Evolutionary conservation across 1,284 basidiomycete species (phyloP), one percentile per base, ranked within the genome.

Genomic region (Rhodotorula glutinis): DNA sequence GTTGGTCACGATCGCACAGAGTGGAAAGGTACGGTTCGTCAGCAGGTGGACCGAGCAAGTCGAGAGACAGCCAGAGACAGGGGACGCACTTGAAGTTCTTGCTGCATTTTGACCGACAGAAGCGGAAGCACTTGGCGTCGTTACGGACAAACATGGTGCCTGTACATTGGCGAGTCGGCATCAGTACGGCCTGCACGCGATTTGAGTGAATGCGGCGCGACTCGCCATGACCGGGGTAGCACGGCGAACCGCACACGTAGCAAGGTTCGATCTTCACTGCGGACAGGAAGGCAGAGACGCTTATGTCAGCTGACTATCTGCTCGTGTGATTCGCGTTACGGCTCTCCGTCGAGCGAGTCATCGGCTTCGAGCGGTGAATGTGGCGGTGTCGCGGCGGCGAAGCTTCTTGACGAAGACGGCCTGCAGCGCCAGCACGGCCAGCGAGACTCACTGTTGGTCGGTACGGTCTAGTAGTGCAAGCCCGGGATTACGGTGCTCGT

Each of bases 61-160:
- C n/a, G n/a, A n/a, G 30, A 21, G 11, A 16, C 9, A 9, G 7
- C 1, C 3, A 8, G 43, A 38, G 38, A 33, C 33, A 5, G 41
- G 41, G 16, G 57, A 73, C 83, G 74, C 74, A 91, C 90, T 97
- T 97, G 86, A 97, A 97, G 81, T 96, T 97, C 81, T 97, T 97
- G 80, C 95, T 91, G 79, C 76, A 98, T 89, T 97, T 97, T 77
- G 92, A 93, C 21, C 91, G 90, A 80, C 94, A 98, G 81, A 98
- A 97, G 60, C 93, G 85, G 81, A 97, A 98, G 70, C 91, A 88
- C 82, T 98, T 97, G 64, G 92, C 86, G 81, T 98, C 94, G 80
- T 98, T 98, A 71, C 94, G 84, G 66, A 98, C 94, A 77, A 98
- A 98, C 63, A 92, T 92, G 75, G 87, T 86, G 17, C 91, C 90